Conservation (phyloP, 306 rosid species). For the Luffa acutangula region DNA sequence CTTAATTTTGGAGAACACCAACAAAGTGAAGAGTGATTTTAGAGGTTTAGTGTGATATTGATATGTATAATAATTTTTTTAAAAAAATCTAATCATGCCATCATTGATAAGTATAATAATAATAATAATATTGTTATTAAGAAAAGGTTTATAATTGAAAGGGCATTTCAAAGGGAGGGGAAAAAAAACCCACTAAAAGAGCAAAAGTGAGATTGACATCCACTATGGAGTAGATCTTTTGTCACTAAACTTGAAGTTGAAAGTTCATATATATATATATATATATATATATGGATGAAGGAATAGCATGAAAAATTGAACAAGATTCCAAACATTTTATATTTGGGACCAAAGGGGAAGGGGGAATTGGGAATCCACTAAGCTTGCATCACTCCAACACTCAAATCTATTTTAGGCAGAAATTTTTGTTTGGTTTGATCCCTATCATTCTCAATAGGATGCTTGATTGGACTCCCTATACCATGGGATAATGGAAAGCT, state of each 20-base stretch:
- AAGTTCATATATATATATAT: neutral
- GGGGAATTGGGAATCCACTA: constrained; percentile 13
- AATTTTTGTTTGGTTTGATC: constrained; percentile 10
- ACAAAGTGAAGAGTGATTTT: neutral
- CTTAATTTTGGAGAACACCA: neutral
- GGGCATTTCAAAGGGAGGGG: neutral
- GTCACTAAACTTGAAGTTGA: neutral
- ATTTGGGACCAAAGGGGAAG: constrained; percentile 6
- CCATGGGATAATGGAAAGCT: constrained; percentile 1
- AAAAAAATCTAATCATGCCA: neutral
- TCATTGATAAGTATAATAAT: neutral
- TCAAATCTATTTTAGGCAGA: neutral
- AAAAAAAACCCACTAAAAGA: neutral
- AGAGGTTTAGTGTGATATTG: neutral
- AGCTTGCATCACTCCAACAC: neutral
- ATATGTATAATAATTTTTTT: too few species aligned
- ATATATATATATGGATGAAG: neutral
- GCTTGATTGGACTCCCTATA: constrained; percentile 14
- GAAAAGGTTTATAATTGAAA: neutral
- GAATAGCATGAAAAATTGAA: neutral
- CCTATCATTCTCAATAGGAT: constrained; percentile 7
- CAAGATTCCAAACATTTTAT: neutral
- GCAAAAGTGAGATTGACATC: constrained; percentile 1
- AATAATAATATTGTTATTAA: too few species aligned
- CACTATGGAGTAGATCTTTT: neutral